Percentiles rank a stretch among this genome's conserved stretches.
Evolutionary conservation across 371 early-diverging fungal species (phyloP).

Genomic region (Apophysomyces trapeziformis): DNA sequence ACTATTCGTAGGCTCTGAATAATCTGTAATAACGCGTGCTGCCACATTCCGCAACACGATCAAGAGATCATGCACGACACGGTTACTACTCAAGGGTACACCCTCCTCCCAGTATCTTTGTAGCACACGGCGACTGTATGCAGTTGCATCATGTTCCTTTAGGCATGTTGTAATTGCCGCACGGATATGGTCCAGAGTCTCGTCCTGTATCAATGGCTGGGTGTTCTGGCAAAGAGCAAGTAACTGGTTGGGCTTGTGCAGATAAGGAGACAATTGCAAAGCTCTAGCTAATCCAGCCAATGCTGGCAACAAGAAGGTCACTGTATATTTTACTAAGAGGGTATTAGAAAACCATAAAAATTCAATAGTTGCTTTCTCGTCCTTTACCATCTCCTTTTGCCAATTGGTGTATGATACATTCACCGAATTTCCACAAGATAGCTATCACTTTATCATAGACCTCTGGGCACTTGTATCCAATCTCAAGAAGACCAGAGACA

Average conservation of each 20-base stretch:
- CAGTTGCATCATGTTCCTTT: slow-evolving; percentile 37
- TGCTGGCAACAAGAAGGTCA: slow-evolving; percentile 69
- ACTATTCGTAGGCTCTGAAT: slow-evolving; percentile 18
- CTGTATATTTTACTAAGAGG: slow-evolving; percentile 52
- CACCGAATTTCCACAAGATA: slow-evolving; percentile 36
- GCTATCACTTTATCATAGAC: slow-evolving; percentile 45
- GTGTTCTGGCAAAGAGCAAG: slow-evolving; percentile 53
- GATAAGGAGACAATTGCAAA: slow-evolving; percentile 59
- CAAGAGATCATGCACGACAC: slow-evolving; percentile 57
- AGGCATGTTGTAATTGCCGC: slow-evolving; percentile 54
- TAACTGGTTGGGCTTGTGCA: slow-evolving; percentile 55
- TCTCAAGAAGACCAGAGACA: slow-evolving; percentile 53
- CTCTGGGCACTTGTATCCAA: slow-evolving; percentile 43
- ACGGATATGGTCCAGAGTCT: slow-evolving; percentile 57
- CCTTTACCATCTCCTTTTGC: slow-evolving; percentile 17
- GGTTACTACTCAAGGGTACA: slow-evolving; percentile 55
- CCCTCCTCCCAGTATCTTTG: slow-evolving; percentile 53
- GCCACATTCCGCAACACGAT: slow-evolving; percentile 57
- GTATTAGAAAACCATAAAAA: not conserved
- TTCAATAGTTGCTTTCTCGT: not conserved
- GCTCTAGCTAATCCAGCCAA: slow-evolving; percentile 69
- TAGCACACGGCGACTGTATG: slow-evolving; percentile 57
- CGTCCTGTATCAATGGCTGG: slow-evolving; percentile 57
- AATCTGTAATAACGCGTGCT: slow-evolving; percentile 45
- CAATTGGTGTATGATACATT: slow-evolving; percentile 21